phyloP scores from a whole-genome alignment of 2,329 filamentous ascomycete species.

The Annulohypoxylon truncatum region DNA sequence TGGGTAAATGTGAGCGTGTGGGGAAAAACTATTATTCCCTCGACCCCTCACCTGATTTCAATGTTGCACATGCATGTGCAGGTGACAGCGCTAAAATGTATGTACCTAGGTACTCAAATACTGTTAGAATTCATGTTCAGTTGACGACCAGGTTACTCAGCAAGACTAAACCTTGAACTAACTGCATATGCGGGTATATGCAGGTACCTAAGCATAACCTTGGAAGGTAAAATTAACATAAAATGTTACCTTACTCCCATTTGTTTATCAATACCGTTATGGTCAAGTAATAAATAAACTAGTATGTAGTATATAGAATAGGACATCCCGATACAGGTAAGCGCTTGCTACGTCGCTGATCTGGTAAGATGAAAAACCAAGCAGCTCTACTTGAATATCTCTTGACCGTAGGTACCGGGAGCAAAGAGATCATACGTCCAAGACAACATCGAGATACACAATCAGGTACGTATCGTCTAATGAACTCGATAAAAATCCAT shows the following conservation, averaged over 20 bases:
- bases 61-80: neutral
- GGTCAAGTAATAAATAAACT: neutral
- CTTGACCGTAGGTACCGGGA: neutral
- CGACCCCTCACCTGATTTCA: neutral
- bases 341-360: neutral
- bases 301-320: neutral
- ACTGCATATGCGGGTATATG: constrained; percentile 1
- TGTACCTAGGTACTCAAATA: constrained; percentile 1
- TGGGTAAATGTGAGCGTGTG: neutral
- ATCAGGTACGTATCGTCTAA: neutral
- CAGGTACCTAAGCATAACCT: neutral
- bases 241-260: neutral
- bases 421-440: neutral
- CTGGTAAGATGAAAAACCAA: neutral
- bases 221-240: neutral
- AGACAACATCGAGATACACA: neutral
- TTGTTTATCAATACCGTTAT: neutral
- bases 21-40: neutral
- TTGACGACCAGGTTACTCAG: neutral
- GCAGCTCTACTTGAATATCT: neutral
- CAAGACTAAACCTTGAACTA: neutral
- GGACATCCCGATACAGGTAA: neutral
- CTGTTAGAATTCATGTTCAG: too few species aligned
- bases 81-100: neutral
- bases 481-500: constrained; percentile 9